These are phyloP conservation scores for Gymnopilus dilepis DNA, from an alignment of 768 basidiomycete species.

Conservation along the genomic window DNA sequence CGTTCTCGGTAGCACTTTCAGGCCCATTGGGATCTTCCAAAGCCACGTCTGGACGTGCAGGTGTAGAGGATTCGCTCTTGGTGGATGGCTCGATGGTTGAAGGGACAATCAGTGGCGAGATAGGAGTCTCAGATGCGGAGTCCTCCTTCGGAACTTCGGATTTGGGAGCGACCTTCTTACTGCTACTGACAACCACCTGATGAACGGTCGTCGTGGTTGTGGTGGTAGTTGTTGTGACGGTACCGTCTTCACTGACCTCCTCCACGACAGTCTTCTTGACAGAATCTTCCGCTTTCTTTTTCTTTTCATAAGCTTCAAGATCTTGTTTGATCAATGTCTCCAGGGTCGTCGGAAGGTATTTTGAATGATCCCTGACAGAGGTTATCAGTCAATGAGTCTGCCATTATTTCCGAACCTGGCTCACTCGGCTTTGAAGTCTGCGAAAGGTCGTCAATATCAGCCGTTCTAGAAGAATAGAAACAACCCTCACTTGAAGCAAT, in stretches of 20 bases:
- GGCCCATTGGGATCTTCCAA: conserved; percentile 15
- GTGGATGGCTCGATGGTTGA: not conserved
- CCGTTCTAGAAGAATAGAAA: not conserved
- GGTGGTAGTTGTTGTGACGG: conserved; percentile 25
- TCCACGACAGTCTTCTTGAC: conserved; percentile 28
- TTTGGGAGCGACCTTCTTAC: conserved; percentile 3
- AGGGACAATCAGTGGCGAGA: not conserved
- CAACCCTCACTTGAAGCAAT: conserved; percentile 48
- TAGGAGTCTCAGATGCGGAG: not conserved
- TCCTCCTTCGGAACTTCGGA: not conserved
- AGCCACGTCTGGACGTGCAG: conserved; percentile 16
- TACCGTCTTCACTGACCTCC: conserved; percentile 28
- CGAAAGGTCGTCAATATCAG: not conserved
- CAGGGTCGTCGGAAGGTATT: conserved; percentile 28
- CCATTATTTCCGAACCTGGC: conserved; percentile 10
- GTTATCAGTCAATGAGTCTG: conserved; percentile 18
- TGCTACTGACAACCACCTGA: conserved; percentile 30
- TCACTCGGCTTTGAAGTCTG: conserved; percentile 43
- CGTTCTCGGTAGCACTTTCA: conserved; percentile 7
- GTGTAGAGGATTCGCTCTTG: conserved; percentile 17
- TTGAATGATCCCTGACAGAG: conserved; percentile 29
- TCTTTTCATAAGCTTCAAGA: conserved; percentile 39
- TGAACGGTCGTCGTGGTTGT: conserved; percentile 36
- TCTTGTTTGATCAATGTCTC: conserved; percentile 28
- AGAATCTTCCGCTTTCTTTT: conserved; percentile 31